Base-by-base conservation (phyloP, 148 eudicot species). In the Silene latifolia region DNA sequence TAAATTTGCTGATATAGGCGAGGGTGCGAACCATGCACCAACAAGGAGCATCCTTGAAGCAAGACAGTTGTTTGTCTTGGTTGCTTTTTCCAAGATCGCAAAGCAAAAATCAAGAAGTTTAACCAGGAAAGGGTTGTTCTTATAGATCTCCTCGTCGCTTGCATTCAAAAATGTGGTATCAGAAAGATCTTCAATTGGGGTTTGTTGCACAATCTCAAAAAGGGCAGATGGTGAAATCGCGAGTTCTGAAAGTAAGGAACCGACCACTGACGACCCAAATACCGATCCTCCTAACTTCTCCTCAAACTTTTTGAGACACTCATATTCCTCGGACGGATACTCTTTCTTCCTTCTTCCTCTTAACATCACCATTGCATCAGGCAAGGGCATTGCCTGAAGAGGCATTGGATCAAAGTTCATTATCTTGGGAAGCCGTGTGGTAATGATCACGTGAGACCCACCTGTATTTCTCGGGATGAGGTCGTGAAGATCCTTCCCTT, bases 1-100 rank as follows among this genome's bases (percentile, higher is more conserved):
- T 74, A 89, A 77, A 86, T 47, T 83, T 25, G 87, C 87, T 29
- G 96, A 85, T 75, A 89, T 72, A 6, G 93, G 98, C 62, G 90
- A 70, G 19, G 98, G 91, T 62, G 98, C 91, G 73, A 87, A 85
- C 96, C 98, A 93, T 72, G 93, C 86, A 62, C 93, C 91, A 17
- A 85, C 91, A 7, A 84, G 87, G 76, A 93, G 87, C 93, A 90
- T 90, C 29, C 83, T 90, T 29, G 87, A 85, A 62, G 91, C 89
- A 12, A 87, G 79, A n/a, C 80, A 80, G 73, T 85, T 86, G 72
- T 78, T 81, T 21, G 80, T 84, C 57, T 81, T 84, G 11, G 79
- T 85, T 5, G 82, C 80, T 81, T 88, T 88, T 72, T 90, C 90
- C 81, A 92, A 84, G 27, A 90, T 76, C 7, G 87, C 85, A 58